A percentile compares a stretch with the other conserved stretches of the same genome.
Conservation (phyloP, 805 yeast species). For the Metschnikowia arizonensis region DNA sequence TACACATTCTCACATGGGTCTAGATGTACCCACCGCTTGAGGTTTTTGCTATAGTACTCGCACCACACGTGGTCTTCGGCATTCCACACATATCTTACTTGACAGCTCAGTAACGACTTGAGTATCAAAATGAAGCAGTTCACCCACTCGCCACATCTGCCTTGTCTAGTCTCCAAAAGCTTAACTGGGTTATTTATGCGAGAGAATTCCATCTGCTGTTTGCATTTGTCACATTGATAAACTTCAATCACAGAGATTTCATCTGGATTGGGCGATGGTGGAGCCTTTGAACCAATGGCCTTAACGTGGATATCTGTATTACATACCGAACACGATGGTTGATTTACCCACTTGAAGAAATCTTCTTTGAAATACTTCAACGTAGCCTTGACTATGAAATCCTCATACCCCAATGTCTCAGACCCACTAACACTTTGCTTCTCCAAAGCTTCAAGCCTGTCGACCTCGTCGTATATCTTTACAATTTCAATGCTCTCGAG, state of each 20-base stretch:
- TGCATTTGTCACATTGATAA: constrained; percentile 57
- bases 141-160: constrained; percentile 97
- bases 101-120: constrained; percentile 49
- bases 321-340: constrained; percentile 58
- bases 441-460: constrained; percentile 21
- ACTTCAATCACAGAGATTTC: constrained; percentile 59
- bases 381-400: constrained; percentile 31
- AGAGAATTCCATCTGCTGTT: constrained; percentile 54
- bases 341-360: constrained; percentile 81
- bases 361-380: constrained; percentile 57
- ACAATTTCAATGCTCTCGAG: constrained; percentile 62
- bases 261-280: constrained; percentile 33
- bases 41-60: constrained; percentile 65
- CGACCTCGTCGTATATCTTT: constrained; percentile 57
- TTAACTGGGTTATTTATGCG: constrained; percentile 67
- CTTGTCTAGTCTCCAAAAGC: constrained; percentile 57
- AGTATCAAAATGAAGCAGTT: constrained; percentile 72
- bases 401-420: constrained; percentile 28
- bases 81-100: constrained; percentile 72
- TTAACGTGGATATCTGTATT: constrained; percentile 38
- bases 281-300: constrained; percentile 35
- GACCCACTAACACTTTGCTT: not conserved
- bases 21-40: constrained; percentile 77
- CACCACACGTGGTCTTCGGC: constrained; percentile 96
- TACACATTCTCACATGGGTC: constrained; percentile 86